Percentiles rank a stretch among this genome's conserved stretches.
phyloP scores from a whole-genome alignment of 441 rosid genomes.

The Dalechampia spathulata region DNA sequence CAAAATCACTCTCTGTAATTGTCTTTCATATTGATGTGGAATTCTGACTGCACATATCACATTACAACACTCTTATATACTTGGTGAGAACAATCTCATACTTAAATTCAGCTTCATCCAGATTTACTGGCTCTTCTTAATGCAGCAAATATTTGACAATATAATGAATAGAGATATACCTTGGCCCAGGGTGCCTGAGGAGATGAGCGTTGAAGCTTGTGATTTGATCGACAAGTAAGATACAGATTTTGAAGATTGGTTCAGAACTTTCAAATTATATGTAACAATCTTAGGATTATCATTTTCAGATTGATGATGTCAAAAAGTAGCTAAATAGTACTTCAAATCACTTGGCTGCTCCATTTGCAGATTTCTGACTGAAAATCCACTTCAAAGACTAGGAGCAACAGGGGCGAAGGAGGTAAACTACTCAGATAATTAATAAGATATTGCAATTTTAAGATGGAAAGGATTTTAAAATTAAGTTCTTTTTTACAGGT shows the following conservation, averaged over 20 bases:
- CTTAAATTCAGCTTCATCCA: not conserved
- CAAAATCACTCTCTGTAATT: too few relatives aligned
- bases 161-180: constrained; percentile 94
- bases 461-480: constrained; percentile 11
- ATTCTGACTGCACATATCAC: too few relatives aligned
- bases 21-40: too few relatives aligned
- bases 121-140: constrained; percentile 8
- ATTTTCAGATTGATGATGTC: constrained; percentile 6
- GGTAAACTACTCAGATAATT: too few relatives aligned
- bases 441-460: too few relatives aligned
- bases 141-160: constrained; percentile 93
- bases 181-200: constrained; percentile 90
- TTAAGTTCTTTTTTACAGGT: constrained; percentile 49
- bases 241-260: too few relatives aligned
- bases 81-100: too few relatives aligned
- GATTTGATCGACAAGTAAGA: constrained; percentile 90
- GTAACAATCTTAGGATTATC: not conserved
- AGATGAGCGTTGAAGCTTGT: constrained; percentile 64
- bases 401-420: constrained; percentile 95
- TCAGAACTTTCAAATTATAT: not conserved
- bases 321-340: not conserved
- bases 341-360: not conserved
- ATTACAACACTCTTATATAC: too few relatives aligned
- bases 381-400: constrained; percentile 82
- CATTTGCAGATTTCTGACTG: constrained; percentile 68